These are phyloP conservation scores for Neurospora terricola DNA, from an alignment of 495 filamentous ascomycete genomes.

Conservation along the genomic window DNA sequence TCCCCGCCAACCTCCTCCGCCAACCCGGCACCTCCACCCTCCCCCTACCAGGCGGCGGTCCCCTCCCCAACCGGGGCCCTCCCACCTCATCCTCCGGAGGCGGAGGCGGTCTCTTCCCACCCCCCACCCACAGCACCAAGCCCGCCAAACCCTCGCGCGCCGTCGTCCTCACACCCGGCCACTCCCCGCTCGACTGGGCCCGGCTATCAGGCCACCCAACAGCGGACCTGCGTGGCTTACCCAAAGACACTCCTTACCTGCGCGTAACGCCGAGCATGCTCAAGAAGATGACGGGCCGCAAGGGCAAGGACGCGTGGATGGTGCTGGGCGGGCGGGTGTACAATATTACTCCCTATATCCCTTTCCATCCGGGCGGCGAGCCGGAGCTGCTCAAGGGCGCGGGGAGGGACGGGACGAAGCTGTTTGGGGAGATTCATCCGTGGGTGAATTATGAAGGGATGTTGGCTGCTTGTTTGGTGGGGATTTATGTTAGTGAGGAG, in stretches of 20 bases:
- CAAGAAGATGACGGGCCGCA: constrained; percentile 62
- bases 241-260: constrained; percentile 33
- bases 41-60: constrained; percentile 10
- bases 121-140: constrained; percentile 35
- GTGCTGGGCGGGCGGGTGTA: constrained; percentile 80
- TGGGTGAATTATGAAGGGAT: constrained; percentile 99
- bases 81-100: constrained; percentile 13
- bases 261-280: constrained; percentile 72
- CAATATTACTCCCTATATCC: constrained; percentile 81
- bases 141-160: constrained; percentile 40
- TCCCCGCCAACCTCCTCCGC: constrained; percentile 10
- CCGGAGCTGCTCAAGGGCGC: constrained; percentile 74
- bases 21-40: constrained; percentile 4
- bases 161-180: constrained; percentile 73
- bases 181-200: constrained; percentile 94
- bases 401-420: constrained; percentile 61
- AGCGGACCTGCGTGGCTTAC: constrained; percentile 54
- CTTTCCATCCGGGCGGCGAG: constrained; percentile 88
- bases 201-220: constrained; percentile 55
- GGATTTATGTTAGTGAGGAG: constrained; percentile 72
- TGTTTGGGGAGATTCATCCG: constrained; percentile 89
- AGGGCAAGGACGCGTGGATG: constrained; percentile 81
- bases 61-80: constrained; percentile 23
- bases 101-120: constrained; percentile 27
- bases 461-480: constrained; percentile 74